Base-by-base conservation (phyloP, 176 grass and related monocot genomes). In the Carex parvula region DNA sequence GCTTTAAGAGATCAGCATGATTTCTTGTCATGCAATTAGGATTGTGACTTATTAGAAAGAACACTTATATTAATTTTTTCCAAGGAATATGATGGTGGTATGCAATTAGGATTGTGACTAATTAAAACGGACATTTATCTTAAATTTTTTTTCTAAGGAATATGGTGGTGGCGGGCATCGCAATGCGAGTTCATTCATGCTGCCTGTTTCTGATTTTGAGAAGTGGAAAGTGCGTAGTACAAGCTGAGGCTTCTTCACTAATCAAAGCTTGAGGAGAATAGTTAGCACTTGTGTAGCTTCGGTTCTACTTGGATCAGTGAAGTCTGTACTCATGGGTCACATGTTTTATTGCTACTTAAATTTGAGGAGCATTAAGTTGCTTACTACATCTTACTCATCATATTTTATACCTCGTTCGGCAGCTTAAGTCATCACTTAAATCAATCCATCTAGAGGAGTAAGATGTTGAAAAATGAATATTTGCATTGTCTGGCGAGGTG, bases 171-270 rank as follows among this genome's bases (percentile, higher is more conserved):
- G 95, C 3, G 95, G 92, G 0, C 95, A 98, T 78, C 83, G 29
- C 42, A 95, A 98, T 81, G 95, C 95, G 68, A 95, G 92, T 89
- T 95, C 95, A 0, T 98, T 98, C 69, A 83, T 95, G 89, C 13
- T 95, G 44, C 90, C 64, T 29, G 60, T 84, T 60, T 20, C 83
- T 13, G 91, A 93, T 60, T 98, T 98, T 90, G 91, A 95, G 59
- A 89, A 10, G 58, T 98, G 96, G 96, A 98, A 90, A 73, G 84
- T 85, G 76, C 12, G 13, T 26, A 24, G 21, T 67, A 39, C 80
- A 79, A 78, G 42, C 41, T 85, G 57, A 62, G 24, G 24, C 73
- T 56, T 55, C 11, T 77, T 56, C 22, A 32, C 22, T 55, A 55
- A 17, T 54, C 44, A 76, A 32, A 32, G 22, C 7, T 56, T 56